These are phyloP conservation scores for Cotoneaster glaucophyllus DNA, from an alignment of 306 rosid genomes.

Conservation along the genomic window DNA sequence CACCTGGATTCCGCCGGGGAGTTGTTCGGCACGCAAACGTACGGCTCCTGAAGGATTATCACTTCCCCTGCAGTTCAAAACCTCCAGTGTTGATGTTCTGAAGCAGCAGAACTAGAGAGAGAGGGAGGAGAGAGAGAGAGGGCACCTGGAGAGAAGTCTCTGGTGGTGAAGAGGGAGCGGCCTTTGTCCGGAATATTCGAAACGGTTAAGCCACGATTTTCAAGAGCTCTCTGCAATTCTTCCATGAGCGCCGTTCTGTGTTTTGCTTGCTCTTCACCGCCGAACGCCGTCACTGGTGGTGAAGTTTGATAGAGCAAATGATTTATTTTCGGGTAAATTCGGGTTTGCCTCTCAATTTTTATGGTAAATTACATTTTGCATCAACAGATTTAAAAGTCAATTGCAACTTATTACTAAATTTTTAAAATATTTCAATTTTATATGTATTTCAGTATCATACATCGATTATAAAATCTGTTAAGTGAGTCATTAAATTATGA, in stretches of 20 bases:
- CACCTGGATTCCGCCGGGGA: constrained; percentile 41
- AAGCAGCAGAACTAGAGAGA: not conserved
- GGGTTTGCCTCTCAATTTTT: too few species aligned
- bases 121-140: constrained; percentile 11
- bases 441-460: too few species aligned
- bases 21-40: constrained; percentile 63
- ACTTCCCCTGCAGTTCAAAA: constrained; percentile 54
- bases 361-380: too few species aligned
- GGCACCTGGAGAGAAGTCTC: constrained; percentile 57
- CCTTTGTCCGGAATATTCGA: constrained; percentile 57
- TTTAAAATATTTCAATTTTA: too few species aligned
- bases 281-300: not conserved
- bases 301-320: not conserved
- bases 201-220: constrained; percentile 31
- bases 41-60: constrained; percentile 65
- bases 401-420: too few species aligned
- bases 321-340: not conserved
- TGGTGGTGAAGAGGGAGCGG: constrained; percentile 55
- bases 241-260: constrained; percentile 37
- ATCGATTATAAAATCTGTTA: too few species aligned
- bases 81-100: not conserved
- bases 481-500: too few species aligned
- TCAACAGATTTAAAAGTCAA: too few species aligned
- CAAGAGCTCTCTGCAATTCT: constrained; percentile 44
- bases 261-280: not conserved